phyloP scores from a whole-genome alignment of 2,329 filamentous ascomycete species.

The Tetracladium maxilliforme region DNA sequence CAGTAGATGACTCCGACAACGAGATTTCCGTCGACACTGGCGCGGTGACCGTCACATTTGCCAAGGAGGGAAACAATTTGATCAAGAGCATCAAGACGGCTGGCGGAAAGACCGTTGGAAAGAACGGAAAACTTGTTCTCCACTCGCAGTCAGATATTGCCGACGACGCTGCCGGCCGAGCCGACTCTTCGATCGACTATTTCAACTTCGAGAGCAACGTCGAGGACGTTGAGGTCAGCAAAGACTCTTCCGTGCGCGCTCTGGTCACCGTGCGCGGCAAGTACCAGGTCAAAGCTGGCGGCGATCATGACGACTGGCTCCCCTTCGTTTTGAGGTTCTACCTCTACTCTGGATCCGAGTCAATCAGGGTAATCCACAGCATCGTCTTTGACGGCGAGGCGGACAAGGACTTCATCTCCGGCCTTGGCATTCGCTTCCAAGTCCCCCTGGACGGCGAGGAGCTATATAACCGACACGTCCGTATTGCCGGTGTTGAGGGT shows the following conservation, averaged over 20 bases:
- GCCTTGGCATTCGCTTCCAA: conserved; percentile 37
- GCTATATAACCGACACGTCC: conserved; percentile 41
- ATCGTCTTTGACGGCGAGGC: conserved; percentile 37
- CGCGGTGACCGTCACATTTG: conserved; percentile 6
- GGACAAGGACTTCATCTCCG: conserved; percentile 33
- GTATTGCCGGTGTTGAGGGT: conserved; percentile 37
- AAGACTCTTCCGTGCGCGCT: conserved; percentile 23
- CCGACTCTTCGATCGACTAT: conserved; percentile 19
- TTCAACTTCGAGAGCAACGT: conserved; percentile 33
- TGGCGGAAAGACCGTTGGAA: conserved; percentile 5
- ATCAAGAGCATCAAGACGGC: conserved; percentile 6
- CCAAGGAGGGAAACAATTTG: conserved; percentile 5
- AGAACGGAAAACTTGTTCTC: conserved; percentile 32
- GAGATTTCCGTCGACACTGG: conserved; percentile 6
- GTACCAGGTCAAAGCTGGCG: conserved; percentile 11
- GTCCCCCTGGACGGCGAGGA: conserved; percentile 36
- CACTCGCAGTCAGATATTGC: conserved; percentile 31
- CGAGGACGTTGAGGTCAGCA: conserved; percentile 31
- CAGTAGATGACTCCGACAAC: conserved; percentile 4
- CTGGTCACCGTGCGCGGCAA: conserved; percentile 23
- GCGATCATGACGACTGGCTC: conserved; percentile 30
- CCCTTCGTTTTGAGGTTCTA: conserved; percentile 42
- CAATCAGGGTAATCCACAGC: conserved; percentile 37
- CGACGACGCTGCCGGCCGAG: conserved; percentile 19
- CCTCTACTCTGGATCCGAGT: conserved; percentile 38